Conservation (phyloP, 805 yeast species). For the Myxozyma mucilagina region DNA sequence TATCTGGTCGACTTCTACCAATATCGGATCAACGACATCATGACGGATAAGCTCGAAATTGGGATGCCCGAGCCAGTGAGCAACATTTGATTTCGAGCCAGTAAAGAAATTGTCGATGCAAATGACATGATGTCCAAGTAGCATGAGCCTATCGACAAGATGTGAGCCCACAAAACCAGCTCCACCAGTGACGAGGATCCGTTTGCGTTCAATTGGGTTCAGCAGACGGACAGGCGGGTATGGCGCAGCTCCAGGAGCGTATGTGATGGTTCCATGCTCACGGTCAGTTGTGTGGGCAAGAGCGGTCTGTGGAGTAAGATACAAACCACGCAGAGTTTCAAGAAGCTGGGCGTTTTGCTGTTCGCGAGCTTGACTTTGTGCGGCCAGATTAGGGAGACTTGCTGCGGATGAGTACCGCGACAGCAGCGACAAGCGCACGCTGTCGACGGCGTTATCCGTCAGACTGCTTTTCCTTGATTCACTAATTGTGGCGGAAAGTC, state of each 20-base stretch:
- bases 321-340: slow-evolving; percentile 21
- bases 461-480: not conserved
- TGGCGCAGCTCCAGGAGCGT: slow-evolving; percentile 19
- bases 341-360: not conserved
- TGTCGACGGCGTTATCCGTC: slow-evolving; percentile 20
- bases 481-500: not conserved
- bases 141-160: slow-evolving; percentile 36
- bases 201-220: slow-evolving; percentile 36
- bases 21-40: slow-evolving; percentile 36
- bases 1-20: slow-evolving; percentile 37
- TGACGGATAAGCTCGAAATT: slow-evolving; percentile 37
- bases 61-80: slow-evolving; percentile 38
- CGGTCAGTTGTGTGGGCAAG: slow-evolving; percentile 21
- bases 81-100: slow-evolving; percentile 35
- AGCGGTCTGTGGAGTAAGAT: slow-evolving; percentile 28
- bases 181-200: slow-evolving; percentile 37
- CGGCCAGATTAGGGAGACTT: slow-evolving; percentile 2
- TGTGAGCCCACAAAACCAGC: slow-evolving; percentile 39
- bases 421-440: slow-evolving; percentile 23
- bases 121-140: slow-evolving; percentile 36
- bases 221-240: slow-evolving; percentile 34
- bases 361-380: not conserved
- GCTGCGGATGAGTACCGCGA: slow-evolving; percentile 20
- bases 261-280: slow-evolving; percentile 22
- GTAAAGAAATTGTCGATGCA: slow-evolving; percentile 37